Base-by-base conservation (phyloP, 108 stramenopile species). In the Seminavis robusta region DNA sequence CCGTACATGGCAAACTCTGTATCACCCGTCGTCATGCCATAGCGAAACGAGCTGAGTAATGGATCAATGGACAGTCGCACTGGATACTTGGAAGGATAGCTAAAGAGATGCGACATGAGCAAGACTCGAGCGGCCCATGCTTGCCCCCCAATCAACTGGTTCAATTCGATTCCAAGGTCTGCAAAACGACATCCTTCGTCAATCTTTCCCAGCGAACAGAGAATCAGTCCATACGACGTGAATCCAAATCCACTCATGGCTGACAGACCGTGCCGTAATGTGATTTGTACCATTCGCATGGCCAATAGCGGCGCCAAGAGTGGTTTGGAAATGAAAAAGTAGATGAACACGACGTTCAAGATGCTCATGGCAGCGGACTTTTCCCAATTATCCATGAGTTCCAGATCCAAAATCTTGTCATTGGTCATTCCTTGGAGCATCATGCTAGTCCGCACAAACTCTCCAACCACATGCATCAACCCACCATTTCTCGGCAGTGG, bases 331-430 rank as follows among this genome's bases (percentile, higher is more conserved):
- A 40, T 20, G 28, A 42, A 71, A 20, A 49, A 42, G 38, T 43
- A 36, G 4, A 45, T 27, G 11, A 67, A 26, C 16, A 65, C 24
- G 15, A 67, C 48, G 21, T 70, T 71, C 33, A 76, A 33, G 32
- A 76, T 61, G 10, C 55, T 51, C 74, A 76, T 76, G 4, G 74
- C 62, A 27, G 69, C 69, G 29, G 66, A 11, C 46, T 76, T 71
- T 1, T 48, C 21, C 7, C 64, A 25, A 25, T 61, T 50, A 0
- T 43, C 38, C 58, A 71, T 65, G 23, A 60, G 27, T 13, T 53
- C 59, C 17, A 71, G 42, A 20, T 57, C 54, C 20, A 71, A 19
- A 26, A 71, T 33, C 13, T n/a, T n/a, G n/a, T n/a, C n/a, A n/a
- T n/a, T n/a, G n/a, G n/a, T n/a, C n/a, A n/a, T n/a, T n/a, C n/a